Conservation (phyloP, 352 stramenopile species). For the Pythium brachiatum region DNA sequence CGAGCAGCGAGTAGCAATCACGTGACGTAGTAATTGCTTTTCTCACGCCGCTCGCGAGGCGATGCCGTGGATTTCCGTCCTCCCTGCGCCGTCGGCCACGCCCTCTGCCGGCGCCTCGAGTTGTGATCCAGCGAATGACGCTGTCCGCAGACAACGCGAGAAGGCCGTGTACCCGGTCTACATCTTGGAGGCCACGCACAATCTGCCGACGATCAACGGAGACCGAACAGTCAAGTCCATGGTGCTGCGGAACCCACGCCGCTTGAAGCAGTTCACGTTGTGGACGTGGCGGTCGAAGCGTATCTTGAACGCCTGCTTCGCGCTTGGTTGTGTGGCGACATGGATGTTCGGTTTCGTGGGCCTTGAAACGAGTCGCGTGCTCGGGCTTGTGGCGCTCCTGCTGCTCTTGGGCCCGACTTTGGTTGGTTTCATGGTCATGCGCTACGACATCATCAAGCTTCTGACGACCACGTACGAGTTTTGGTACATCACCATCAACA, state of each 20-base stretch:
- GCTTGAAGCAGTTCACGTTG: constrained; percentile 1
- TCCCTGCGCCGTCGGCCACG: not conserved
- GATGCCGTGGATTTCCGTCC: not conserved
- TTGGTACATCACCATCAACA: constrained; percentile 18
- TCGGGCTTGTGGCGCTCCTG: not conserved
- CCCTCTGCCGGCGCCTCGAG: too few relatives aligned
- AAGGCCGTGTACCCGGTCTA: not conserved
- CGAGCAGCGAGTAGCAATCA: too few relatives aligned
- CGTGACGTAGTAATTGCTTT: too few relatives aligned
- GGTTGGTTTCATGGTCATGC: constrained; percentile 1
- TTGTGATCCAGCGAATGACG: not conserved
- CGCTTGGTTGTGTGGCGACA: not conserved
- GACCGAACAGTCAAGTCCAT: not conserved
- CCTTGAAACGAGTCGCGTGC: not conserved
- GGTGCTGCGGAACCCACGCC: not conserved
- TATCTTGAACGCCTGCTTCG: not conserved
- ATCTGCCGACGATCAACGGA: constrained; percentile 11
- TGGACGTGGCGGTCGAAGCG: not conserved
- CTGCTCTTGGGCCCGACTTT: not conserved
- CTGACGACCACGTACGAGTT: constrained; percentile 15
- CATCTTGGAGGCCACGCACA: not conserved
- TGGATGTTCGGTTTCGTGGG: not conserved
- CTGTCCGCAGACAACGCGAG: not conserved
- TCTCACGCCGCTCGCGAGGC: not conserved
- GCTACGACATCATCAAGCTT: constrained; percentile 13